Base-by-base conservation (phyloP, 768 basidiomycete species). In the Astraeus odoratus region DNA sequence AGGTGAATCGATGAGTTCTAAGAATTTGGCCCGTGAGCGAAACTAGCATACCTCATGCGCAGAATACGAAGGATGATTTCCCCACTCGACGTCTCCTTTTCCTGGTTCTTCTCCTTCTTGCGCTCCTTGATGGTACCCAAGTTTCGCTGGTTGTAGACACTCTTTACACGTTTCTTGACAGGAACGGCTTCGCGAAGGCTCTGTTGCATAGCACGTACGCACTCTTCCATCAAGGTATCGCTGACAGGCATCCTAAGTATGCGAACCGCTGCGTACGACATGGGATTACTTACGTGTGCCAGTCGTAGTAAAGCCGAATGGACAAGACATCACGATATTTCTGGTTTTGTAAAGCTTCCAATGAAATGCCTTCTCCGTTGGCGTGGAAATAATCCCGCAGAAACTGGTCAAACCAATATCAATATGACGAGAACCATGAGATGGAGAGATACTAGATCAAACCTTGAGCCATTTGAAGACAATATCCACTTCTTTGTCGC, bases 401-500 rank as follows among this genome's bases (percentile, higher is more conserved):
- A 72, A 97, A 97, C 90, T 95, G 49, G 6, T 19, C 3, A 51
- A 24, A 36, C 16, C 15, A 48, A 27, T 47, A 40, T 29, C 42
- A 45, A 20, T 3, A n/a, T 22, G 29, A 6, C 19, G 30, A 12
- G 16, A 7, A 24, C 29, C 35, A 16, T 8, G n/a, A n/a, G n/a
- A n/a, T n/a, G 5, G 8, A 18, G 26, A n/a, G 23, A 8, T 18
- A 7, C 8, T 19, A 3, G 7, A 30, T 9, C 65, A 15, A 46
- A 88, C 93, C 81, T 93, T 94, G 43, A 98, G 63, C 91, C 96
- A 97, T 62, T 93, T 95, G 71, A 97, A 91, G n/a, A 94, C 95
- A 48, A 97, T 85, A 60, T 98, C 96, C 29, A 98, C 87, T 67
- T 97, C 96, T 66, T 95, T 94, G 57, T 98, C 96, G 22, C 76